Evolutionary conservation across 192 early-diverging fungal species (phyloP), one percentile per base, ranked within the genome.

Genomic region (Backusella psychrophila): DNA sequence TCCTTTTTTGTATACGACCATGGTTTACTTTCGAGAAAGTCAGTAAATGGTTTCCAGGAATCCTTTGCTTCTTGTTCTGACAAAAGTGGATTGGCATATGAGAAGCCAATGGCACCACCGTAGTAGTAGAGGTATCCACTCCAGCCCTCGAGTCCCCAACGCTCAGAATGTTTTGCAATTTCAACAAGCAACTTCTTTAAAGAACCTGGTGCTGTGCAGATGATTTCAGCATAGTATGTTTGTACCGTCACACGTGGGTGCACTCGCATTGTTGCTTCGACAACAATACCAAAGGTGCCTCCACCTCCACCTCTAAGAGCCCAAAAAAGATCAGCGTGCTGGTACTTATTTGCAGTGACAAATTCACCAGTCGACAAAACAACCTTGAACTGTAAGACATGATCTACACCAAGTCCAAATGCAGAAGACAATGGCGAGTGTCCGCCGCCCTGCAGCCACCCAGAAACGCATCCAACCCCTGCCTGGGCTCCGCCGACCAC

Each of bases 241-340:
- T 66, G 63, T 1, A 75, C 1, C 9, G 17, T 29, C 14, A 66
- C 21, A 46, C 23, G 34, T 23, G 75, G 75, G 31, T 56, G 39
- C 6, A 69, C 56, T 12, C 53, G 67, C 26, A 88, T 67, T 8
- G 74, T 81, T 36, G 85, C 81, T 12, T 80, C 66, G 14, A 84
- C 83, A 21, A 87, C 83, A 9, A 89, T 78, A 42, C 80, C 86
- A 76, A 69, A 87, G 19, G 72, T 83, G n/a, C 83, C 81, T 46
- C 84, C 85, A 6, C 90, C 90, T 12, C 86, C 91, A n/a, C 90
- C 91, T 44, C 89, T 78, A 3, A 91, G 66, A 0, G 90, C 89
- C 79, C 81, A 92, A 69, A 89, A 92, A 19, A 93, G 73, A 77
- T 92, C 91, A 6, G 72, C 26, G 72, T 91, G 81, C 29, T 77